Conservation (phyloP, 2,329 filamentous ascomycete species). For the Septoria linicola region DNA sequence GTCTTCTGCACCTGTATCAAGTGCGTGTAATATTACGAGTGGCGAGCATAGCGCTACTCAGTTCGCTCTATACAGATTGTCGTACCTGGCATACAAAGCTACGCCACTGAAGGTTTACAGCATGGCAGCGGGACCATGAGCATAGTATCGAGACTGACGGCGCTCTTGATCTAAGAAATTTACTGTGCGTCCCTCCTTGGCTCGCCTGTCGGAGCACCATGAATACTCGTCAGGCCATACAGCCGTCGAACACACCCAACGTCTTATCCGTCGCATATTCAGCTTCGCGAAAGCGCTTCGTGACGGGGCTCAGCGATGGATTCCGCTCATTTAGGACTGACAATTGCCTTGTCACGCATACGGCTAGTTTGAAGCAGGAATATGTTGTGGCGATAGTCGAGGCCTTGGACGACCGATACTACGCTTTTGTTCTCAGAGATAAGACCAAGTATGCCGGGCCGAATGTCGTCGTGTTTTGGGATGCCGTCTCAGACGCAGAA, state of each 20-base stretch:
- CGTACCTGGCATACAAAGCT: no score
- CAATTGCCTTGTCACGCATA: slow-evolving; percentile 39
- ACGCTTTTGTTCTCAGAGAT: slow-evolving; percentile 87
- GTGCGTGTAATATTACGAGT: no score
- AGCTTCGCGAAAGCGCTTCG: slow-evolving; percentile 77
- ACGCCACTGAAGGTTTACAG: no score
- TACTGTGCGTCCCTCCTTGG: background rate
- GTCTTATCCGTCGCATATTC: slow-evolving; percentile 87
- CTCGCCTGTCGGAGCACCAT: slow-evolving; percentile 50
- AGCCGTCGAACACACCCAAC: slow-evolving; percentile 69
- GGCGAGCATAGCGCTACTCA: no score
- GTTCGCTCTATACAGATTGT: no score
- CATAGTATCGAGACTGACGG: no score
- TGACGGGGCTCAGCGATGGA: slow-evolving; percentile 80
- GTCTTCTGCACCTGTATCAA: no score
- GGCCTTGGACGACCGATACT: slow-evolving; percentile 53
- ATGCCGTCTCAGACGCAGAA: slow-evolving; percentile 74
- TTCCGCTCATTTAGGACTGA: slow-evolving; percentile 57
- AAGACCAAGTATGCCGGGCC: slow-evolving; percentile 43
- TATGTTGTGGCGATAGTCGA: slow-evolving; percentile 34
- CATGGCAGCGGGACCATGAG: no score
- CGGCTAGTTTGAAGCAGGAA: slow-evolving; percentile 23
- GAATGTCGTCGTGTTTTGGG: slow-evolving; percentile 64
- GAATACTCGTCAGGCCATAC: slow-evolving; percentile 86
- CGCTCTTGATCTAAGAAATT: no score